Evolutionary conservation across 805 yeast genomes (phyloP), one percentile per base, ranked within the genome.

Genomic region (Zygosaccharomyces pseudorouxii): DNA sequence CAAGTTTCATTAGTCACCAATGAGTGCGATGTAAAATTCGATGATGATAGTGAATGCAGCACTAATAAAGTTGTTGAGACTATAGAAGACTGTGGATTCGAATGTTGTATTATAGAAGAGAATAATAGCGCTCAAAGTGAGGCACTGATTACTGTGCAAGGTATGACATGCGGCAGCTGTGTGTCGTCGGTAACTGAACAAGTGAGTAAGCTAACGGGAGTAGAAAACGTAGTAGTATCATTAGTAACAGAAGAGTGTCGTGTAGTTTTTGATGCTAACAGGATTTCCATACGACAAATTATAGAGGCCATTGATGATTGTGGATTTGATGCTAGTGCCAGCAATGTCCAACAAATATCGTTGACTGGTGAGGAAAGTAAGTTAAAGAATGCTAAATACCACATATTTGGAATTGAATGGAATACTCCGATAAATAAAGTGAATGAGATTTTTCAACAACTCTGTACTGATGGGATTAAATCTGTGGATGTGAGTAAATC

Each of bases 101-200:
- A 78, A 39, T 79, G 79, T 8, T 38, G 49, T 23, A 38, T 55
- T 20, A 35, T 57, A 7, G 39, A 39, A 8, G 55, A 50, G 27
- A 19, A 11, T 4, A 30, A 12, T 14, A 29, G 11, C 10, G 18
- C 22, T 4, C 18, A 18, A 11, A 22, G 22, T 45, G 31, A 46
- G 7, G 52, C 52, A n/a, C 20, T 51, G 22, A 39, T 54, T n/a
- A 41, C 46, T 5, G 60, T 74, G 2, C 55, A 70, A 12, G 97
- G 97, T 2, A 92, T 90, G 97, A 90, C 98, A 2, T 92, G 97
- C 62, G 84, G 93, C 1, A 78, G 95, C 1, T 92, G 98, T 63
- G 76, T 86, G 0, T 74, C 83, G 1, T 71, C 93, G 0, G 79
- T 92, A 18, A 78, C 82, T 0, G 67, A 69, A 22, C 82, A 82